A percentile compares a stretch with the other conserved stretches of the same genome.
Evolutionary conservation across 1,284 basidiomycete genomes (phyloP).

Genomic region (Takashimella tepidaria): DNA sequence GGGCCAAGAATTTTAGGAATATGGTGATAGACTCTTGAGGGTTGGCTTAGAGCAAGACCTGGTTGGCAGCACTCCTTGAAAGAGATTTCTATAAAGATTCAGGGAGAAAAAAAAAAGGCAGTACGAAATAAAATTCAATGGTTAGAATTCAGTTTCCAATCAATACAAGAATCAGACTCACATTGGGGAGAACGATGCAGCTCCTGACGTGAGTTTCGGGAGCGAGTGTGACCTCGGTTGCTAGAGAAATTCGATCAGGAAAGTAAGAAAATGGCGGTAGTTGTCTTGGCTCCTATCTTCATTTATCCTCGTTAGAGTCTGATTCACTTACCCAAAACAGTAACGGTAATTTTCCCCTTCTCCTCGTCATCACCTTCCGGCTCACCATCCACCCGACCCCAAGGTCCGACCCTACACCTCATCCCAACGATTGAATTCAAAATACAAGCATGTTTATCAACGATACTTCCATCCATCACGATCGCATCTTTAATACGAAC

Average conservation of each 20-base stretch:
- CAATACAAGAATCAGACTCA: too few relatives aligned
- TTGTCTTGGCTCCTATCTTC: not conserved
- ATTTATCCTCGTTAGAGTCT: not conserved
- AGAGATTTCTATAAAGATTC: slow-evolving; percentile 47
- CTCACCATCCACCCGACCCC: slow-evolving; percentile 52
- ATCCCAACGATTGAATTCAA: slow-evolving; percentile 50
- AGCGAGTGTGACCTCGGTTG: slow-evolving; percentile 48
- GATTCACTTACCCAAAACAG: slow-evolving; percentile 47
- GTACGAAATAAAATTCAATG: not conserved
- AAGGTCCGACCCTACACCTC: slow-evolving; percentile 47
- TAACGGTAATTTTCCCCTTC: slow-evolving; percentile 49
- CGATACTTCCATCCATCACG: slow-evolving; percentile 47
- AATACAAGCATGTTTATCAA: slow-evolving; percentile 51
- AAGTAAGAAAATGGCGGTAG: not conserved
- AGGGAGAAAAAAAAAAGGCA: not conserved
- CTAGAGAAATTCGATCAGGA: slow-evolving; percentile 25
- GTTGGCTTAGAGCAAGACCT: slow-evolving; percentile 50
- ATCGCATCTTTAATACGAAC: slow-evolving; percentile 52
- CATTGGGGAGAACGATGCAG: slow-evolving; percentile 52
- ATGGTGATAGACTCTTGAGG: too few relatives aligned
- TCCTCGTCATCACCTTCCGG: slow-evolving; percentile 43
- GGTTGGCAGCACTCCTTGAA: slow-evolving; percentile 46
- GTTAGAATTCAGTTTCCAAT: not conserved
- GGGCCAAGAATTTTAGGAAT: too few relatives aligned
- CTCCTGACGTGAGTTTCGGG: slow-evolving; percentile 46